Conservation (phyloP, 768 basidiomycete species). For the Sistotremastrum niveocremeum region DNA sequence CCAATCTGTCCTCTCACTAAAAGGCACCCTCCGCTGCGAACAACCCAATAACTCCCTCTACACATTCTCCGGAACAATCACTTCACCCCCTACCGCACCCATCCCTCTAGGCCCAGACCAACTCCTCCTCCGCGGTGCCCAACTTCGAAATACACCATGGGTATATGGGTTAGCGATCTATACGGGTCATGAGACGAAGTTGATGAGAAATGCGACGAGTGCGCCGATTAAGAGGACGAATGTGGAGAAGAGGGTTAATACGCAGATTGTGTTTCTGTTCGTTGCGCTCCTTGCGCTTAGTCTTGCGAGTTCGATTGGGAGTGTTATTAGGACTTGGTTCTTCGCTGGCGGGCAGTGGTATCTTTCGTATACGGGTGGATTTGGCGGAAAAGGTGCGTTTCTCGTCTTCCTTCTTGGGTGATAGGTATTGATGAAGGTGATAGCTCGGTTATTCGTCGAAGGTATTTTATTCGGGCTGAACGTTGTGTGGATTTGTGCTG, state of each 20-base stretch:
- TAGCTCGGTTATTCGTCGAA: constrained; percentile 74
- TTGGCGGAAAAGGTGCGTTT: constrained; percentile 49
- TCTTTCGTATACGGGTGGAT: constrained; percentile 46
- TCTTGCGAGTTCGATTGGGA: constrained; percentile 83
- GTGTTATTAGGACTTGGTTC: constrained; percentile 85
- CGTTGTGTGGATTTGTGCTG: background rate
- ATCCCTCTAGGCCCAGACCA: constrained; percentile 93
- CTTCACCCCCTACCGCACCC: constrained; percentile 12
- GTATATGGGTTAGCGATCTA: constrained; percentile 88
- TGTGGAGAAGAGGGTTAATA: constrained; percentile 91
- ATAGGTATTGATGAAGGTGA: background rate
- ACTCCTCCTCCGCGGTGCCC: constrained; percentile 85
- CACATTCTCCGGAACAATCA: constrained; percentile 67
- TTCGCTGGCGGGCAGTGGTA: constrained; percentile 87
- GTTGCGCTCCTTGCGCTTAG: constrained; percentile 76
- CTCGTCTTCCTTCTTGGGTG: background rate
- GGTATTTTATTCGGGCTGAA: no score
- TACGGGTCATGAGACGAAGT: constrained; percentile 95
- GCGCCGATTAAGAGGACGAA: constrained; percentile 95
- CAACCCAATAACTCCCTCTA: constrained; percentile 97
- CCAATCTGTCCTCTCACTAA: constrained; percentile 51
- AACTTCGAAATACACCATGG: constrained; percentile 94
- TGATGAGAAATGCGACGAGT: constrained; percentile 96
- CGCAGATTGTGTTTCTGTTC: constrained; percentile 93
- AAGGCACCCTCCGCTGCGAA: constrained; percentile 82